Conservation (phyloP, 768 basidiomycete species). For the Hortiboletus campestris region DNA sequence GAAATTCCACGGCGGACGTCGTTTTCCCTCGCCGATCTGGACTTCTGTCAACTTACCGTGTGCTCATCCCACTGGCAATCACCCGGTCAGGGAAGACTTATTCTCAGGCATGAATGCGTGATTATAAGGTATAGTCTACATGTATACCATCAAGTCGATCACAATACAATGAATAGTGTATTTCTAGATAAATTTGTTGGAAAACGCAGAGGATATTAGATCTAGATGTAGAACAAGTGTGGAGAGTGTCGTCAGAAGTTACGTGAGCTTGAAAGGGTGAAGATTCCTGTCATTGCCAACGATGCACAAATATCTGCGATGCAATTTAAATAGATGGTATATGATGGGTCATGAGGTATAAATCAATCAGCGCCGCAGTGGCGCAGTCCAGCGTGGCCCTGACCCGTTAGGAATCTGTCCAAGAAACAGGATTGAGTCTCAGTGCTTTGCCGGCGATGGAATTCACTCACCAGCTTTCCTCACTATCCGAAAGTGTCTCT, state of each 20-base stretch:
- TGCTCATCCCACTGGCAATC: background rate
- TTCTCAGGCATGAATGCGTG: background rate
- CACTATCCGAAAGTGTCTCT: background rate
- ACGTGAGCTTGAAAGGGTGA: background rate
- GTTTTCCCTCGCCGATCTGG: background rate
- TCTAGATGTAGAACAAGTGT: background rate
- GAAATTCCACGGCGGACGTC: background rate
- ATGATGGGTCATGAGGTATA: constrained; percentile 4
- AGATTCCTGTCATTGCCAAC: constrained; percentile 5
- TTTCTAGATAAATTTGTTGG: background rate
- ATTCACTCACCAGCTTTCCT: constrained; percentile 14
- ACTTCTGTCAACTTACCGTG: background rate
- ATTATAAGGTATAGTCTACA: background rate
- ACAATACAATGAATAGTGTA: background rate
- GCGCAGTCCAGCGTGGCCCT: background rate
- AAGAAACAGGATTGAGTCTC: background rate
- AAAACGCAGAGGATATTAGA: background rate
- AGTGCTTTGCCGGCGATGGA: background rate
- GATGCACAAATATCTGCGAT: constrained; percentile 1
- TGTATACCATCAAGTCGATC: background rate
- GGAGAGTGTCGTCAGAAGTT: background rate
- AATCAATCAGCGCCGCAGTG: background rate
- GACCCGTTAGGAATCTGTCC: constrained; percentile 4
- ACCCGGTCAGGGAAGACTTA: background rate
- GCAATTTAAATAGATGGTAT: constrained; percentile 2